A percentile compares a stretch with the other conserved stretches of the same genome.
Conservation (phyloP, 306 rosid species). For the Acacia confusa region DNA sequence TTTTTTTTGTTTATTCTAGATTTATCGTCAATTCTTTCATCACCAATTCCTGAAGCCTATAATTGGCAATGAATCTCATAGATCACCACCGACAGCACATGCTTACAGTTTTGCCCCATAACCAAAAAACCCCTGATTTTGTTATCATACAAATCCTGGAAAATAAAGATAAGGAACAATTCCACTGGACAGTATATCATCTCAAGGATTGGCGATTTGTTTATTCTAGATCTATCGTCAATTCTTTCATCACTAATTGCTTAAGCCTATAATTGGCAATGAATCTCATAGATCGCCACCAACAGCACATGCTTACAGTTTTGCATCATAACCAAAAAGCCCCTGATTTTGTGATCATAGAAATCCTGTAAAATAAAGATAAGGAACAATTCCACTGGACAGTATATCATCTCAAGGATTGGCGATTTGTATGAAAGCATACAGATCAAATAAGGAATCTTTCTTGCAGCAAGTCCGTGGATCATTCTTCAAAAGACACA, state of each 20-base stretch:
- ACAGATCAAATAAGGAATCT: not conserved
- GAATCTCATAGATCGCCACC: not conserved
- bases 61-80: not conserved
- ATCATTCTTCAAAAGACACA: not conserved
- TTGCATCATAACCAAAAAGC: not conserved
- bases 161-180: not conserved
- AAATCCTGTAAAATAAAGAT: conserved; percentile 6
- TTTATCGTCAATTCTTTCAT: not conserved
- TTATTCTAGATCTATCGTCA: not conserved
- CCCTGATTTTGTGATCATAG: not conserved
- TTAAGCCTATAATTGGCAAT: not conserved
- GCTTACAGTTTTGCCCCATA: not conserved
- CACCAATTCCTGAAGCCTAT: not conserved
- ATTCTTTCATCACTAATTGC: not conserved
- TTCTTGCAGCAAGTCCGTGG: conserved; percentile 5
- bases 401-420: not conserved
- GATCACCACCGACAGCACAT: not conserved
- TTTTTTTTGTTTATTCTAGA: not conserved
- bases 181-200: not conserved
- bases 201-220: not conserved
- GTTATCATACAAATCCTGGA: not conserved
- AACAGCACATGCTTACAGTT: not conserved
- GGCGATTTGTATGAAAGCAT: not conserved
- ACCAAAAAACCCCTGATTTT: not conserved
- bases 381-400: not conserved